Evolutionary conservation across 768 basidiomycete species (phyloP), one percentile per base, ranked within the genome.

Genomic region (Mycena olivaceomarginata): DNA sequence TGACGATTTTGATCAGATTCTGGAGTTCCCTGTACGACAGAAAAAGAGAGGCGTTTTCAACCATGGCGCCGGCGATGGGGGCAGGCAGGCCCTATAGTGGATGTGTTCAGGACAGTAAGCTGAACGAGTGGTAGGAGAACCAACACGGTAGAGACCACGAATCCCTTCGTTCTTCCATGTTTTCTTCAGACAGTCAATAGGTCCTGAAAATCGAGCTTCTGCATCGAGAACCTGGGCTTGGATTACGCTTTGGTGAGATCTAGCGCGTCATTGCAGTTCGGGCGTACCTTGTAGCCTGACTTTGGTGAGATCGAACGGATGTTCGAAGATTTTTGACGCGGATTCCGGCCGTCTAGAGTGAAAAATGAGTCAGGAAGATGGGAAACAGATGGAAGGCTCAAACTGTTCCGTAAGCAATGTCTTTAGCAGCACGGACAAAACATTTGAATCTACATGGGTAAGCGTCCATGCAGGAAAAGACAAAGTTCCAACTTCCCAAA

Each of bases 271-370:
- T 12, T 25, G 37, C 6, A 43, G 16, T 40, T 9, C 9, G 18
- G 39, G 2, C 2, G 48, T 64, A 79, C 78, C 91, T 86, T 98
- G 97, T 16, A 98, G 88, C 66, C 96, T 92, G 76, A 99, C 97
- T 87, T 98, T 98, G 78, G 96, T 94, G 48, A 98, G 90, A 86
- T 98, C 97, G 81, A 97, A 97, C 4, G 97, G 97, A 82, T 97
- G 96, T 86, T 97, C 97, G 79, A 98, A 94, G 9, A 97, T 89
- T 85, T 97, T 96, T 25, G 96, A 94, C 13, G 91, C 90, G 89
- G n/a, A 97, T 96, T 13, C 97, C 96, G 67, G 97, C 95, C 31
- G 91, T 83, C 95, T 95, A 69, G n/a, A 12, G 57, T 15, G 18
- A 41, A 62, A 41, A 13, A 66, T 75, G 22, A 65, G 66, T 72